A percentile compares a stretch with the other conserved stretches of the same genome.
phyloP scores from a whole-genome alignment of 495 filamentous ascomycete species.

The Aspergillus steynii region DNA sequence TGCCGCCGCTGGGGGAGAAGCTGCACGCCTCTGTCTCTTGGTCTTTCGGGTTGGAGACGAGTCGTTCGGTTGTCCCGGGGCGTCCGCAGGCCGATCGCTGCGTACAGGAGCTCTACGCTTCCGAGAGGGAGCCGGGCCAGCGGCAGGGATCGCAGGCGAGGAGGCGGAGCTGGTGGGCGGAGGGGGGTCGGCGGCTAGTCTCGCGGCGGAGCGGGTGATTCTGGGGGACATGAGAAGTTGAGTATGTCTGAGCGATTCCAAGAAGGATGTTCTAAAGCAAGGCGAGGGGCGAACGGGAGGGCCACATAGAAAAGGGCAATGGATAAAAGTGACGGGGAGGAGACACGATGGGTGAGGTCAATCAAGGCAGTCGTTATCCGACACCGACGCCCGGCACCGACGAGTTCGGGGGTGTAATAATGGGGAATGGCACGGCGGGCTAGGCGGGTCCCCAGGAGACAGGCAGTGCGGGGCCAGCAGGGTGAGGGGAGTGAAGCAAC shows the following conservation, averaged over 20 bases:
- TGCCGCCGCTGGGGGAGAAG: conserved; percentile 41
- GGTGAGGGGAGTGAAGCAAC: conserved; percentile 3
- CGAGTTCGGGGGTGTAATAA: conserved; percentile 5
- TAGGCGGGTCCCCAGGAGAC: not conserved
- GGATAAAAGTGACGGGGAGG: not conserved
- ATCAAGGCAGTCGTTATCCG: not conserved
- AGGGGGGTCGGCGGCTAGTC: conserved; percentile 67
- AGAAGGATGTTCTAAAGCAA: conserved; percentile 1
- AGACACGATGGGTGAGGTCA: not conserved
- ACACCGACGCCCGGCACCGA: conserved; percentile 4
- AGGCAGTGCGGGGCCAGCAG: conserved; percentile 5
- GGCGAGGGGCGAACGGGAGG: conserved; percentile 10
- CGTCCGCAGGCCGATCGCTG: conserved; percentile 38
- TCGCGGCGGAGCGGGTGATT: conserved; percentile 77
- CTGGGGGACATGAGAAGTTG: conserved; percentile 77
- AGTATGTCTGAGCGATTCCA: conserved; percentile 19
- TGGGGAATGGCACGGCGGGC: conserved; percentile 3
- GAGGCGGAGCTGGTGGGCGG: conserved; percentile 36
- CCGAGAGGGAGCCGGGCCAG: conserved; percentile 45
- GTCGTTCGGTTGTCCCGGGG: conserved; percentile 40
- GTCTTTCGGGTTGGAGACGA: conserved; percentile 46
- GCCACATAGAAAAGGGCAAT: conserved; percentile 2
- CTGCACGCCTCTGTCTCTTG: conserved; percentile 44
- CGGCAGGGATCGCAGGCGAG: conserved; percentile 34
- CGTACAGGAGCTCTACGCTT: conserved; percentile 59